phyloP scores from a whole-genome alignment of 2,329 filamentous ascomycete species.

The Fusarium sp. region DNA sequence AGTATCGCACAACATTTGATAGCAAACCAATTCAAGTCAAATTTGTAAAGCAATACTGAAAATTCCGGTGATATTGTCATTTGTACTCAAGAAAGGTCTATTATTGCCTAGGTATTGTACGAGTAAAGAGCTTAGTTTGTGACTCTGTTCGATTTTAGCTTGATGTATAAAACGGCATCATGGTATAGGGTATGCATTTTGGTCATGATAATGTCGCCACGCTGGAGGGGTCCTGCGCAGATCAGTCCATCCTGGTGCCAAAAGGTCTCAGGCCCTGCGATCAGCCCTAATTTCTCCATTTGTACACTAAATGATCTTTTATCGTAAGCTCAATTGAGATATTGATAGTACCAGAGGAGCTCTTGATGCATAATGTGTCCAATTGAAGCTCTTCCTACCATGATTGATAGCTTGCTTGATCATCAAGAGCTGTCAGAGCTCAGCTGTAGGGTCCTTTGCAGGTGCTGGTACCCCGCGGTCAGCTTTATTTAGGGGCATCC shows the following conservation, averaged over 20 bases:
- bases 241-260: conserved; percentile 15
- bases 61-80: neutral
- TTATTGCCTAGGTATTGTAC: neutral
- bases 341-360: neutral
- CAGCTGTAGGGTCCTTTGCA: conserved; percentile 18
- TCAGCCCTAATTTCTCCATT: conserved; percentile 1
- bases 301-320: neutral
- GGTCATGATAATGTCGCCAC: conserved; percentile 11
- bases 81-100: neutral
- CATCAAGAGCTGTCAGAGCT: conserved; percentile 15
- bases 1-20: conserved; percentile 20
- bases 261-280: conserved; percentile 20
- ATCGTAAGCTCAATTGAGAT: neutral
- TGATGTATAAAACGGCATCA: neutral
- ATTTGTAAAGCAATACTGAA: neutral
- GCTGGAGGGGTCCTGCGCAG: neutral
- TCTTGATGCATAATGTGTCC: neutral
- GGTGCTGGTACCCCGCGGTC: conserved; percentile 46
- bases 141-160: neutral
- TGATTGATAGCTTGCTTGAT: conserved; percentile 5
- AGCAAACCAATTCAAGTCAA: conserved; percentile 39
- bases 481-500: conserved; percentile 23
- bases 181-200: neutral
- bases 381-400: neutral
- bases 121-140: neutral